Evolutionary conservation across 2,329 filamentous ascomycete genomes (phyloP).

Genomic region (Macrophomina pseudophaseolina): DNA sequence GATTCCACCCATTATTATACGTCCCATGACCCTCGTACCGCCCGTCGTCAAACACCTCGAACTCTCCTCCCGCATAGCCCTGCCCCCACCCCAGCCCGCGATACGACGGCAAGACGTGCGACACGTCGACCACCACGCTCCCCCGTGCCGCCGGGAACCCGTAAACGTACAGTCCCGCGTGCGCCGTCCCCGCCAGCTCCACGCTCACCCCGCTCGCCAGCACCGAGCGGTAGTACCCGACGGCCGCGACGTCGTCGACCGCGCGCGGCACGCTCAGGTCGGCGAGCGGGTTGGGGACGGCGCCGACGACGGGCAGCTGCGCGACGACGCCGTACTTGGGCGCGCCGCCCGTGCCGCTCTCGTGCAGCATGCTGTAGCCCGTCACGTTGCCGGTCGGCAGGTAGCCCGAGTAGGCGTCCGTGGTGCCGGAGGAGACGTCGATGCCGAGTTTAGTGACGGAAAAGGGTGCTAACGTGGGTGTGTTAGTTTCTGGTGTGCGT

Average conservation of each 20-base stretch:
- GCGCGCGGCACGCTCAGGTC: constrained; percentile 60
- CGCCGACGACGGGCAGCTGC: constrained; percentile 41
- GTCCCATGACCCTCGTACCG: constrained; percentile 66
- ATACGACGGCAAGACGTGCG: constrained; percentile 66
- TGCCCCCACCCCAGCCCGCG: constrained; percentile 66
- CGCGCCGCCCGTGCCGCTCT: constrained; percentile 42
- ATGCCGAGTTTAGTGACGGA: constrained; percentile 45
- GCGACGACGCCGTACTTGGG: constrained; percentile 44
- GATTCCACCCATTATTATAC: constrained; percentile 72
- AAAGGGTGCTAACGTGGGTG: constrained; percentile 37
- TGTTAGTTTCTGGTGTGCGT: neutral
- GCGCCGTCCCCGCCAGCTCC: constrained; percentile 62
- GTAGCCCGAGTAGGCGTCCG: constrained; percentile 45
- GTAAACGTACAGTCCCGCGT: constrained; percentile 65
- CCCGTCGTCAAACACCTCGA: constrained; percentile 57
- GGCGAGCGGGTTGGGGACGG: constrained; percentile 57
- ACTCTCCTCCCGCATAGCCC: constrained; percentile 64
- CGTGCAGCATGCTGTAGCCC: constrained; percentile 44
- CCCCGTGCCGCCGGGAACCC: constrained; percentile 54
- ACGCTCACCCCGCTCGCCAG: constrained; percentile 61
- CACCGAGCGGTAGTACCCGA: constrained; percentile 67
- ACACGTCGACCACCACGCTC: constrained; percentile 67
- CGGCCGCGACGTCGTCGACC: constrained; percentile 56
- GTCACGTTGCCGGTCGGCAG: constrained; percentile 39
- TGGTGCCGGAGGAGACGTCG: constrained; percentile 37